Evolutionary conservation across 371 early-diverging fungal genomes (phyloP).

Genomic region (Thermomucor indicae-seudaticae): DNA sequence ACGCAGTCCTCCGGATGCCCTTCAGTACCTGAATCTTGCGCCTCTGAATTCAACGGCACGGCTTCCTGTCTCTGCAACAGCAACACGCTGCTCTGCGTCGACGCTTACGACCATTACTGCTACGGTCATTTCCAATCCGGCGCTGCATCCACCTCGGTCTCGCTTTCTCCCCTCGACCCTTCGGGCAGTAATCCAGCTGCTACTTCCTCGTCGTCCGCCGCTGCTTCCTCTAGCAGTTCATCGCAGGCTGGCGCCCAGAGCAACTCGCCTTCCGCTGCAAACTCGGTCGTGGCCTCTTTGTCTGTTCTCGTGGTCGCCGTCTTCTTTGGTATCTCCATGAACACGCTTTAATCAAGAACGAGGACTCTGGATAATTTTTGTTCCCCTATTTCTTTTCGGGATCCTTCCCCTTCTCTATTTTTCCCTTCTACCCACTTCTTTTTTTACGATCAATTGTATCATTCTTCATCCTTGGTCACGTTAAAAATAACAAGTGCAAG

Average conservation of each 20-base stretch:
- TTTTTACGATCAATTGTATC: no score
- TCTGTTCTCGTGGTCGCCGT: no score
- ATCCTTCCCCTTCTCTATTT: no score
- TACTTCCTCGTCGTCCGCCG: neutral
- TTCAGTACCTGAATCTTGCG: slow-evolving; percentile 25
- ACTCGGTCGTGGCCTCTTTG: no score
- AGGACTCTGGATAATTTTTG: no score
- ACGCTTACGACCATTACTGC: slow-evolving; percentile 35
- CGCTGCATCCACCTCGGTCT: slow-evolving; percentile 2
- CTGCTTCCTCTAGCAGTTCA: neutral
- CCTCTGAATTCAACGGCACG: slow-evolving; percentile 16
- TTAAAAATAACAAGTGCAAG: no score
- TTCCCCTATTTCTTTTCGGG: no score
- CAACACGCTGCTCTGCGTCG: slow-evolving; percentile 36
- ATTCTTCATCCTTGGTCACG: no score
- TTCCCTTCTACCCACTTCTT: no score
- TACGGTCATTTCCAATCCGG: slow-evolving; percentile 15
- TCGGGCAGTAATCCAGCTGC: slow-evolving; percentile 1
- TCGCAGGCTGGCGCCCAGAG: neutral
- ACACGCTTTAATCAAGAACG: no score
- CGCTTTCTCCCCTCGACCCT: neutral
- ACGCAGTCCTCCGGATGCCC: slow-evolving; percentile 25
- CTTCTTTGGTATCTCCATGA: no score
- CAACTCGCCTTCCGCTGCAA: neutral
- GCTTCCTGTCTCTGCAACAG: slow-evolving; percentile 34